Evolutionary conservation across 768 basidiomycete genomes (phyloP), one percentile per base, ranked within the genome.

Genomic region (Pisolithus sp.): DNA sequence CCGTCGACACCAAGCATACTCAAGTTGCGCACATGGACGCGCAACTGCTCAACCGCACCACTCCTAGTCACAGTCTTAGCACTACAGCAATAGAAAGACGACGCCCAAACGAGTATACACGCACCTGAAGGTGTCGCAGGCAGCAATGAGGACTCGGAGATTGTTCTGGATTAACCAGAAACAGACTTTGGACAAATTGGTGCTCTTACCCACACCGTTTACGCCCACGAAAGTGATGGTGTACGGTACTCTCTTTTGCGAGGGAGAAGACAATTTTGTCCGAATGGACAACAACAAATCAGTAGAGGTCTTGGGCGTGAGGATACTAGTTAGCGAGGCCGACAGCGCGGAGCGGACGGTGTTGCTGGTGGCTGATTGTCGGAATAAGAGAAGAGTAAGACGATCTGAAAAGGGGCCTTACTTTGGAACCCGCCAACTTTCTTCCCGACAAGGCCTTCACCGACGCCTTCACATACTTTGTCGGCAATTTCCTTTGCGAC

Each of bases 141-240:
- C 96, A 40, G 96, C 96, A 60, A 99, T 98, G 57, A 99, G 76
- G 38, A 99, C 95, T 38, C 87, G 77, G 37, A 95, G 69, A 5
- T 88, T 85, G 62, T 99, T 99, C 70, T 99, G 96, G 49, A 99
- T 85, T 37, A 99, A 76, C 96, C 96, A 99, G 72, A 98, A 99
- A 70, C 93, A 94, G 46, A 99, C 95, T 74, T 99, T 99, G 40
- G 88, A 90, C 39, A 99, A 72, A 69, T 98, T 99, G 6, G 96
- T 98, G 60, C 92, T 95, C 74, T 99, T 99, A 30, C 96, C 96
- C 23, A 99, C 96, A 23, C 96, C 96, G 63, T 99, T 99, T 36
- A 99, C 96, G 13, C 96, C 96, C 39, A 98, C 93, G 65, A 99
- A 99, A 0, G 93, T 86, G 61, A 99, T 89, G 60, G 83, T 84